These are phyloP conservation scores for Uronychia binucleata DNA, from an alignment of 73 alveolate species.

Conservation along the genomic window DNA sequence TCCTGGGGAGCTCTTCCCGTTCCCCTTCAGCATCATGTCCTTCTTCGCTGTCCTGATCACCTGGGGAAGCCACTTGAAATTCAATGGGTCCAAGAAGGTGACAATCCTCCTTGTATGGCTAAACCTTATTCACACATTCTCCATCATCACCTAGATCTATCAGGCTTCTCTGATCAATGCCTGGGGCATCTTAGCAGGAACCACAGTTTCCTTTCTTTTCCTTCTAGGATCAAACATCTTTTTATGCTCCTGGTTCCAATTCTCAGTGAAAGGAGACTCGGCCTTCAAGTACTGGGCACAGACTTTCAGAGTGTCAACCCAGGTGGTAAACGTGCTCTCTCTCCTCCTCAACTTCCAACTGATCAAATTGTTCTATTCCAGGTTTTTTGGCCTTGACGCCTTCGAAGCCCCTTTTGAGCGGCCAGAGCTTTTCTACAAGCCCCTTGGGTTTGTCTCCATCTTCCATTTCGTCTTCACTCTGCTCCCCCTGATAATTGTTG, in stretches of 20 bases:
- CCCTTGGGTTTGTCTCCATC: slow-evolving; percentile 33
- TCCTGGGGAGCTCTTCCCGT: slow-evolving; percentile 49
- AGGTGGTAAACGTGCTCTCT: slow-evolving; percentile 19
- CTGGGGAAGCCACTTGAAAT: background rate
- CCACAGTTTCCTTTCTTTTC: slow-evolving; percentile 15
- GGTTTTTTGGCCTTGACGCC: slow-evolving; percentile 32
- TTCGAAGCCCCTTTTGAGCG: slow-evolving; percentile 53
- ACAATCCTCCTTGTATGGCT: slow-evolving; percentile 36
- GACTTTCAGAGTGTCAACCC: slow-evolving; percentile 30
- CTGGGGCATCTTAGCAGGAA: slow-evolving; percentile 26
- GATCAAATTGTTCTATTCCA: slow-evolving; percentile 20
- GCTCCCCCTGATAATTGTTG: slow-evolving; percentile 34
- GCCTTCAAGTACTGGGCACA: slow-evolving; percentile 28
- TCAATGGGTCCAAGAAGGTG: slow-evolving; percentile 12
- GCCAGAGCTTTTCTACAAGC: slow-evolving; percentile 39
- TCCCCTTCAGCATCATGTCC: slow-evolving; percentile 38
- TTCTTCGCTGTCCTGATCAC: background rate
- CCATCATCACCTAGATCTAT: slow-evolving; percentile 2
- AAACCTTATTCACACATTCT: slow-evolving; percentile 30
- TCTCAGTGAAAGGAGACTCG: slow-evolving; percentile 18
- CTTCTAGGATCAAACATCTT: slow-evolving; percentile 31
- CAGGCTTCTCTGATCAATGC: slow-evolving; percentile 21
- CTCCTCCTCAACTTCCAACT: slow-evolving; percentile 32
- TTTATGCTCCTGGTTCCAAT: slow-evolving; percentile 24
- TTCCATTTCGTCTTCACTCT: slow-evolving; percentile 23